phyloP scores from a whole-genome alignment of 441 rosid species.

The Euphorbia corollata region DNA sequence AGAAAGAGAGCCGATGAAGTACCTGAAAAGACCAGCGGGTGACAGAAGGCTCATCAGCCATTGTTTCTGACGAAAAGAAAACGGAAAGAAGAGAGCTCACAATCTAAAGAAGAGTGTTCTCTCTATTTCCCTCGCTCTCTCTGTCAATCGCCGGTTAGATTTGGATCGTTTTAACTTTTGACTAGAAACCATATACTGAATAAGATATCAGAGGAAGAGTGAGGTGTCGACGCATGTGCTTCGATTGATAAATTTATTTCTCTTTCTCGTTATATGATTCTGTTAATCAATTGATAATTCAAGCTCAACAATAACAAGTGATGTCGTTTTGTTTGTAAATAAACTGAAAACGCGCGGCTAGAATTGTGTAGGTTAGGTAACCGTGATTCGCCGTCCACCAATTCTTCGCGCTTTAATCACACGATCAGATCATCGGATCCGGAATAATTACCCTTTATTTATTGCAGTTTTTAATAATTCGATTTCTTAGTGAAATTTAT shows the following conservation, averaged over 20 bases:
- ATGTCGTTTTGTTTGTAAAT: background rate
- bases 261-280: too few species aligned
- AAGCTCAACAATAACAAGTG: background rate
- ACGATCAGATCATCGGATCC: background rate
- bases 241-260: background rate
- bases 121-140: background rate
- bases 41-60: constrained; percentile 65
- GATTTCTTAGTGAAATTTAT: too few species aligned
- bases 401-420: background rate
- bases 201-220: background rate
- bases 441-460: background rate
- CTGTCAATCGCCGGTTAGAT: background rate
- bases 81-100: constrained; percentile 2
- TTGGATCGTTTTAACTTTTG: constrained; percentile 6
- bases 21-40: constrained; percentile 94
- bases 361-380: background rate
- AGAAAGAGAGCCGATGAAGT: constrained; percentile 1
- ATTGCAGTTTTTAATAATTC: background rate
- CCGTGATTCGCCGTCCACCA: background rate
- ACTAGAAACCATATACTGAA: too few species aligned
- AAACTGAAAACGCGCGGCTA: background rate
- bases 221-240: background rate
- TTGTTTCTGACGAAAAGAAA: constrained; percentile 15
- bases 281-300: background rate
- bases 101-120: background rate